Evolutionary conservation across 164 flowering plant genomes (phyloP).

Genomic region (Chimonanthus praecox): DNA sequence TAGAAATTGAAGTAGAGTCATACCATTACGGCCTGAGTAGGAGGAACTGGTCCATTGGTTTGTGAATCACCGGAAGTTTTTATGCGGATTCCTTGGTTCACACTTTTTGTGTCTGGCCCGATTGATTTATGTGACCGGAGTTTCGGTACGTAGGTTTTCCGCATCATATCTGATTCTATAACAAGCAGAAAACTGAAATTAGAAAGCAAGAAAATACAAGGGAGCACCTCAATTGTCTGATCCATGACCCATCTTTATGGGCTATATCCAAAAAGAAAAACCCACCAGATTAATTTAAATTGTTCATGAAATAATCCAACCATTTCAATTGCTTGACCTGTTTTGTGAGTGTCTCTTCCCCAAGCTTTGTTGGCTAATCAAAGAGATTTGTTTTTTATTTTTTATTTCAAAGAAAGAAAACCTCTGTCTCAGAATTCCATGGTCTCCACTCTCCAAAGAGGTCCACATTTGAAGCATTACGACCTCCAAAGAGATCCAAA

Average conservation of each 20-base stretch:
- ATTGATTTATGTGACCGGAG: constrained; percentile 56
- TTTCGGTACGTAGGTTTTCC: constrained; percentile 65
- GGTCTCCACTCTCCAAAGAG: too few species aligned
- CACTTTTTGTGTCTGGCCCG: constrained; percentile 62
- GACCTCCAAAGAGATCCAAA: too few species aligned
- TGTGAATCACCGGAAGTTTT: constrained; percentile 69
- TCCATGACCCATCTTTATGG: not conserved
- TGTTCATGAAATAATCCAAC: too few species aligned
- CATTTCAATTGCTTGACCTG: too few species aligned
- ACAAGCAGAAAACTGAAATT: not conserved
- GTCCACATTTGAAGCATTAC: too few species aligned
- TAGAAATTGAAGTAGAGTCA: constrained; percentile 1
- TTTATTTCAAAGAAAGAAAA: too few species aligned
- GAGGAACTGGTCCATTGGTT: constrained; percentile 59
- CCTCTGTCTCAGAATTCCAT: too few species aligned
- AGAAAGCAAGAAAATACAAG: not conserved
- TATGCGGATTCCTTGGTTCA: constrained; percentile 47
- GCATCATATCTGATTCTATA: constrained; percentile 74
- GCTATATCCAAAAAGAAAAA: too few species aligned
- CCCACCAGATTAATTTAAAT: too few species aligned
- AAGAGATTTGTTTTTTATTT: too few species aligned
- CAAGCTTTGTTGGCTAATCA: too few species aligned
- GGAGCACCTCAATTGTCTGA: not conserved
- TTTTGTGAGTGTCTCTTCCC: too few species aligned
- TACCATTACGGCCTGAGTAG: constrained; percentile 50